Evolutionary conservation across 148 eudicot genomes (phyloP).

Genomic region (Amaranthus palmeri): DNA sequence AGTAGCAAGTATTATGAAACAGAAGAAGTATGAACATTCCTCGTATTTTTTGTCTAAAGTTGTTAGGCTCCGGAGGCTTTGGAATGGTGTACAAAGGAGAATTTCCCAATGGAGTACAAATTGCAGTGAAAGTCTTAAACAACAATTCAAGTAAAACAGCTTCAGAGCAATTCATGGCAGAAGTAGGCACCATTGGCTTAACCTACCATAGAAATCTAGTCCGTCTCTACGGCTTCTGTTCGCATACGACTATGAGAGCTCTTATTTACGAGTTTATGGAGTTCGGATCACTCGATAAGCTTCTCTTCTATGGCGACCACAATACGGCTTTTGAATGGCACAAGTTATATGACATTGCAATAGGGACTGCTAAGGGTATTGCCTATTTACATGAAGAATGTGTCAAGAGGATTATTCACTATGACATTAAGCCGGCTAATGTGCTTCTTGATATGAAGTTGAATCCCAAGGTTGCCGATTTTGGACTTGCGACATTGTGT

Average conservation of each 20-base stretch:
- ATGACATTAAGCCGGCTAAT: slow-evolving; percentile 30
- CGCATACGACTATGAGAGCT: slow-evolving; percentile 20
- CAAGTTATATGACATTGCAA: slow-evolving; percentile 22
- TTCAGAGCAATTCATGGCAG: slow-evolving; percentile 31
- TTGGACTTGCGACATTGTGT: slow-evolving; percentile 23
- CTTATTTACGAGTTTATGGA: slow-evolving; percentile 31
- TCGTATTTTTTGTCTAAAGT: neutral
- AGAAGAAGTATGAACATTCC: too few relatives aligned
- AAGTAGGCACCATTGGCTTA: slow-evolving; percentile 28
- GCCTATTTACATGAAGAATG: slow-evolving; percentile 29
- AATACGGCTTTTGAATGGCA: slow-evolving; percentile 9
- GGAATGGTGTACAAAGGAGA: slow-evolving; percentile 28
- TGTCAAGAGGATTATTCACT: slow-evolving; percentile 25
- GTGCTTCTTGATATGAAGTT: slow-evolving; percentile 26
- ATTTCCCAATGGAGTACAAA: slow-evolving; percentile 21
- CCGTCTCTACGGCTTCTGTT: slow-evolving; percentile 29
- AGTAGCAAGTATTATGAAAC: too few relatives aligned
- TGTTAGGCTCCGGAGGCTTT: slow-evolving; percentile 26
- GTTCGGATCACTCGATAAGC: slow-evolving; percentile 18
- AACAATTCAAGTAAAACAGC: slow-evolving; percentile 8
- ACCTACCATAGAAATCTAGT: slow-evolving; percentile 30
- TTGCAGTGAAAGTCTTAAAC: slow-evolving; percentile 24
- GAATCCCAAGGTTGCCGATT: slow-evolving; percentile 27
- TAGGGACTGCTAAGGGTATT: slow-evolving; percentile 25
- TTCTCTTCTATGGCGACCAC: slow-evolving; percentile 7